phyloP scores from a whole-genome alignment of 306 rosid genomes.

The Pyrus communis region DNA sequence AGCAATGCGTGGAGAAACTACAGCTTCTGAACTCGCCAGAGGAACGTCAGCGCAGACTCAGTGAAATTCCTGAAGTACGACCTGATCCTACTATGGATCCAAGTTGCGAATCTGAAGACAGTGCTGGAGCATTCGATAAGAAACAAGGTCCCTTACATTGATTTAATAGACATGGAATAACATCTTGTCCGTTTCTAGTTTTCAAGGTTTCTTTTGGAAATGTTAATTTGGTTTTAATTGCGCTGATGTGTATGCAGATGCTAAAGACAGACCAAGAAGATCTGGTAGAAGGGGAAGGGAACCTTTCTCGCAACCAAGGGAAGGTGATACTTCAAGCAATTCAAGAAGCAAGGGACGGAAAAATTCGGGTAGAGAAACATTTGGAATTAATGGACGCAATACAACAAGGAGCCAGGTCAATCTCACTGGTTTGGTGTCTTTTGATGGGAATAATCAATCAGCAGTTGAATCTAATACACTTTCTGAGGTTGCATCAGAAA shows the following conservation, averaged over 20 bases:
- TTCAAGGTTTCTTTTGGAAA: constrained; percentile 13
- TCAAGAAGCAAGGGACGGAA: constrained; percentile 32
- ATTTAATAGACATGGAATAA: constrained; percentile 7
- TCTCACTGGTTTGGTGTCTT: constrained; percentile 26
- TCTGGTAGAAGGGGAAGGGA: constrained; percentile 40
- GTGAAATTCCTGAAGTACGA: constrained; percentile 57
- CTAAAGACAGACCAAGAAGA: constrained; percentile 29
- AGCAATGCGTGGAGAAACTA: constrained; percentile 68
- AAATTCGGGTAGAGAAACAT: constrained; percentile 14
- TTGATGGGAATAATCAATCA: constrained; percentile 28
- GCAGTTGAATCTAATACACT: constrained; percentile 24
- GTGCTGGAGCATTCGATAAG: constrained; percentile 35
- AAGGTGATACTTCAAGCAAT: constrained; percentile 24
- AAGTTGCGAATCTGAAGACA: constrained; percentile 57
- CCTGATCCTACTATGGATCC: constrained; percentile 73
- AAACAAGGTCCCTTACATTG: constrained; percentile 53
- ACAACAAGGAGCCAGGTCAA: constrained; percentile 14
- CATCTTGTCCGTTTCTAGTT: neutral
- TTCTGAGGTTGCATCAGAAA: constrained; percentile 40
- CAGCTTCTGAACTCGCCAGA: constrained; percentile 62
- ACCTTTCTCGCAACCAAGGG: constrained; percentile 32
- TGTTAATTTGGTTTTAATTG: constrained; percentile 29
- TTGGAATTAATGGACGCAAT: constrained; percentile 21
- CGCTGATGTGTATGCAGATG: constrained; percentile 50
- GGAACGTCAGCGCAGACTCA: constrained; percentile 63